A percentile compares a stretch with the other conserved stretches of the same genome.
These are phyloP conservation scores for Panellus pusillus DNA, from an alignment of 768 basidiomycete species.

Conservation along the genomic window DNA sequence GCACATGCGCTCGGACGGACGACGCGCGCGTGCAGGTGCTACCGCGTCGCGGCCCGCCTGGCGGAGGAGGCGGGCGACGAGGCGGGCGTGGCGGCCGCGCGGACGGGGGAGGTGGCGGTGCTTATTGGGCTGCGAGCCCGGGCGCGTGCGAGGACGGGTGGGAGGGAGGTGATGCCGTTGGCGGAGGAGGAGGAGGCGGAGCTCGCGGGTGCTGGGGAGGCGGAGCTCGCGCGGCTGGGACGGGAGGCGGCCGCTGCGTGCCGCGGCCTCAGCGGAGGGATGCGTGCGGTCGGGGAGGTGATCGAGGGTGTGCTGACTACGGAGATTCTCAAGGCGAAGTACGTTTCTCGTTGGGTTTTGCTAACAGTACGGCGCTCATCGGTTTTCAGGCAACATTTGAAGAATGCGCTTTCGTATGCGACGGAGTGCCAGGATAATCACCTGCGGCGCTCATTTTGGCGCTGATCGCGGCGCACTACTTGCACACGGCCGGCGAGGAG, in stretches of 20 bases:
- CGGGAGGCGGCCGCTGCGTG: conserved; percentile 44
- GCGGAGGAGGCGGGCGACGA: conserved; percentile 25
- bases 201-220: conserved; percentile 26
- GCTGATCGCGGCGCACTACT: conserved; percentile 67
- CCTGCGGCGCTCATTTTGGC: conserved; percentile 70
- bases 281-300: conserved; percentile 55
- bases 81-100: conserved; percentile 38
- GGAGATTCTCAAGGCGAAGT: conserved; percentile 68
- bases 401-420: conserved; percentile 57
- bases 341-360: conserved; percentile 25
- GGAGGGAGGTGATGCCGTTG: conserved; percentile 19
- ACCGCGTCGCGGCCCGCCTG: conserved; percentile 59
- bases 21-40: conserved; percentile 58
- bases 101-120: conserved; percentile 52
- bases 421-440: conserved; percentile 68
- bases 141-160: conserved; percentile 7
- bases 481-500: conserved; percentile 69
- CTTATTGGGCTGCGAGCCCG: conserved; percentile 42
- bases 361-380: conserved; percentile 12
- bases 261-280: conserved; percentile 50
- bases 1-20: conserved; percentile 63
- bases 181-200: conserved; percentile 18
- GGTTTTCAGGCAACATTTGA: conserved; percentile 52
- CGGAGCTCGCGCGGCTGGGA: conserved; percentile 32
- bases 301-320: conserved; percentile 51